Evolutionary conservation across 371 early-diverging fungal species (phyloP).

Genomic region (Lichtheimia ornata): DNA sequence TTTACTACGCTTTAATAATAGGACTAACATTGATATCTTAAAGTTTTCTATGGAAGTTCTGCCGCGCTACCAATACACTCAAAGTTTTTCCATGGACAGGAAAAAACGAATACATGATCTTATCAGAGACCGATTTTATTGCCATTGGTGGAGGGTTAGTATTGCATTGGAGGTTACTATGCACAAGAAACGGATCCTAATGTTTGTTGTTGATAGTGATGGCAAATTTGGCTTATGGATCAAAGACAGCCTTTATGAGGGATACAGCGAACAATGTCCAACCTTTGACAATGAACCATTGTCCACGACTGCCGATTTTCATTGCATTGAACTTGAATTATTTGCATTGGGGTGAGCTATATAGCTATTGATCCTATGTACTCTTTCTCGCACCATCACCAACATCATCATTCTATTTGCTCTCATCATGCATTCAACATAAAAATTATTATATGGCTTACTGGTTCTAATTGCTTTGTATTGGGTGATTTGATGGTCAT

Average conservation of each 20-base stretch:
- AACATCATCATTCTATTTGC: no score
- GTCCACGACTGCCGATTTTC: conserved; percentile 33
- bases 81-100: conserved; percentile 82
- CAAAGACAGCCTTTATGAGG: conserved; percentile 83
- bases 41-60: conserved; percentile 44
- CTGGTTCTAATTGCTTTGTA: no score
- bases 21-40: background rate
- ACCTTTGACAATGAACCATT: conserved; percentile 88
- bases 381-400: no score
- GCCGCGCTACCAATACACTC: conserved; percentile 25
- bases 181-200: background rate
- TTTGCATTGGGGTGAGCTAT: conserved; percentile 4
- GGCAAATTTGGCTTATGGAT: conserved; percentile 92
- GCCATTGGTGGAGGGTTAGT: conserved; percentile 91
- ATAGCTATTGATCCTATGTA: no score
- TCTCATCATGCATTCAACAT: no score
- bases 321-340: conserved; percentile 39
- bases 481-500: no score
- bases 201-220: conserved; percentile 45
- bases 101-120: conserved; percentile 86
- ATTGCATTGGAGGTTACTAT: background rate
- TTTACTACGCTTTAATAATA: background rate
- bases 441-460: no score
- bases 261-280: conserved; percentile 77
- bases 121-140: conserved; percentile 79